These are phyloP conservation scores for Neofusicoccum ribis DNA, from an alignment of 2,329 filamentous ascomycete genomes.

Conservation along the genomic window DNA sequence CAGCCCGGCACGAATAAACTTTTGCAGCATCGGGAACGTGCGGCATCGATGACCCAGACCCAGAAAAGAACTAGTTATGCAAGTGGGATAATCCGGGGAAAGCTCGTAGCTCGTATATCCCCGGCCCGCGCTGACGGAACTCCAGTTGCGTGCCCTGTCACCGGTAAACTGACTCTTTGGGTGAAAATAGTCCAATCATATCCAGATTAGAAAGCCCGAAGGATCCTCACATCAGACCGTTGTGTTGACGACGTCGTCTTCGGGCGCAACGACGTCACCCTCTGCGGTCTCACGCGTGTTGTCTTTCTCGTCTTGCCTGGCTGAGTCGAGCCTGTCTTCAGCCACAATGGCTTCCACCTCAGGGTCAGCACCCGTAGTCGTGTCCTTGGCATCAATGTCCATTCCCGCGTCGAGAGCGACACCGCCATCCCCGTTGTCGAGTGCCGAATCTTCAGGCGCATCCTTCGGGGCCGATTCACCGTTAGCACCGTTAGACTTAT, in stretches of 20 bases:
- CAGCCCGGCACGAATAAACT: not conserved
- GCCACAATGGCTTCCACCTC: slow-evolving; percentile 12
- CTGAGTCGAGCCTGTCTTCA: slow-evolving; percentile 5
- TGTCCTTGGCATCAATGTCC: slow-evolving; percentile 10
- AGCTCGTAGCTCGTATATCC: not conserved
- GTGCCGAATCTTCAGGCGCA: not conserved
- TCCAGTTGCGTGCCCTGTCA: not conserved
- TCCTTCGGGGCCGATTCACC: not conserved
- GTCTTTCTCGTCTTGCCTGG: slow-evolving; percentile 12
- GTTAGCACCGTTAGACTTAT: slow-evolving; percentile 27
- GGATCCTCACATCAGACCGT: not conserved
- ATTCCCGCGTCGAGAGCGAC: not conserved
- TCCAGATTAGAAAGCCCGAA: not conserved
- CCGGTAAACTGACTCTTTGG: not conserved
- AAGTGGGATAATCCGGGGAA: not conserved
- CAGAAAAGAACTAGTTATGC: not conserved
- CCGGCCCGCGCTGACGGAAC: not conserved
- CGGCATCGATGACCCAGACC: not conserved
- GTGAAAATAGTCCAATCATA: not conserved
- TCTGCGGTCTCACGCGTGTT: slow-evolving; percentile 7
- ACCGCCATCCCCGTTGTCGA: not conserved
- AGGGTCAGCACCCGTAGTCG: not conserved
- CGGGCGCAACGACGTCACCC: not conserved
- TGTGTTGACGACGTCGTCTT: slow-evolving; percentile 17
- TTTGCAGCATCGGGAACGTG: slow-evolving; percentile 6